Conservation (phyloP, 106 monocot genomes). For the Triglochin maritima region DNA sequence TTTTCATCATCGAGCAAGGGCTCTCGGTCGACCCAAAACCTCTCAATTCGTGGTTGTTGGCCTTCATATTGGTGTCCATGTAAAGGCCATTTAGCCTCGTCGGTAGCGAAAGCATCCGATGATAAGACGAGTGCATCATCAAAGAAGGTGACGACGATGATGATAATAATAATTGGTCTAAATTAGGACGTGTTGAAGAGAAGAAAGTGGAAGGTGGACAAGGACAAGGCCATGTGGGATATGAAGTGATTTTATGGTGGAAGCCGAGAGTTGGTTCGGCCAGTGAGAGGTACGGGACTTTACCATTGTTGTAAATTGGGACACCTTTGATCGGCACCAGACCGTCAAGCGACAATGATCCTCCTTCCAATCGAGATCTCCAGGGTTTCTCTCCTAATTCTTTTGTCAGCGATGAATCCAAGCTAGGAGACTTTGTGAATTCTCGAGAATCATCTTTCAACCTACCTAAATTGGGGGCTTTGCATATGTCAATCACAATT, state of each 20-base stretch:
- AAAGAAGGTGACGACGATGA: slow-evolving; percentile 4
- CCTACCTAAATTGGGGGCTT: too few species aligned
- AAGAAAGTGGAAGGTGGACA: not conserved
- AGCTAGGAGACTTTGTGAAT: not conserved
- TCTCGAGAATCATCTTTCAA: not conserved
- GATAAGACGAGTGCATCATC: not conserved
- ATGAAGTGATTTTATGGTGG: not conserved
- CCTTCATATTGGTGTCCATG: not conserved
- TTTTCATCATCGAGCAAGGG: slow-evolving; percentile 2
- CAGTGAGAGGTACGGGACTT: not conserved
- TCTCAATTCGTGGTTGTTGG: slow-evolving; percentile 1
- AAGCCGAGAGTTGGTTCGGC: slow-evolving; percentile 3
- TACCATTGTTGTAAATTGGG: slow-evolving; percentile 3
- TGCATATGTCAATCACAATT: not conserved
- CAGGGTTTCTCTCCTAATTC: not conserved
- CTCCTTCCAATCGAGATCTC: not conserved
- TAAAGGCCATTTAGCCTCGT: not conserved
- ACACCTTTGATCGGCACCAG: slow-evolving; percentile 4
- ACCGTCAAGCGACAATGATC: not conserved
- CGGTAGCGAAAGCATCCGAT: not conserved
- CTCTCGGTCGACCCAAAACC: not conserved
- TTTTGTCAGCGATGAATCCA: not conserved
- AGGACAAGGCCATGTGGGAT: not conserved
- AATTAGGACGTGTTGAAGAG: not conserved
- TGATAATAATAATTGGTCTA: not conserved